Percentiles rank a stretch among this genome's conserved stretches.
phyloP scores from a whole-genome alignment of 352 stramenopile genomes.

The Pythium biforme region DNA sequence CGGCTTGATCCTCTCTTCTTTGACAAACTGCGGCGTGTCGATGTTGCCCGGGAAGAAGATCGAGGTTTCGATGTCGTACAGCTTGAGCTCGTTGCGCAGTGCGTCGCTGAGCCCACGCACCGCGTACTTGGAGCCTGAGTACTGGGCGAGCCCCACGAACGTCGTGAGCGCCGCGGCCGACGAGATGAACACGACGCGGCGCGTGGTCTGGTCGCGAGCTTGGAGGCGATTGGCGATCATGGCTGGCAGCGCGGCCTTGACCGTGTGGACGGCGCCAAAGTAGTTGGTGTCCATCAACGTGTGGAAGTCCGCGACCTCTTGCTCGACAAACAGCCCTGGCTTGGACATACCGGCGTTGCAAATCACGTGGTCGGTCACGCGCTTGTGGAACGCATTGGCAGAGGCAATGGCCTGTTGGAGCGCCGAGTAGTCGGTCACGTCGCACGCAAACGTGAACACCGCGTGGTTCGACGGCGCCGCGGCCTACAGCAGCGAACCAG shows the following conservation, averaged over 20 bases:
- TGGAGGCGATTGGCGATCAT: conserved; percentile 39
- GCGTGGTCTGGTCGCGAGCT: conserved; percentile 17
- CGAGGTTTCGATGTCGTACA: conserved; percentile 76
- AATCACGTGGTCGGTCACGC: conserved; percentile 60
- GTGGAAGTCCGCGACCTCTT: conserved; percentile 44
- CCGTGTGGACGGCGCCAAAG: conserved; percentile 46
- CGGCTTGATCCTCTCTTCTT: neutral
- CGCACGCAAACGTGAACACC: conserved; percentile 42
- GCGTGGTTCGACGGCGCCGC: conserved; percentile 15
- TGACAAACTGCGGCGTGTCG: conserved; percentile 24
- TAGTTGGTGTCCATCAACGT: conserved; percentile 58
- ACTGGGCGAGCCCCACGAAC: conserved; percentile 87
- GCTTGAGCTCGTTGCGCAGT: conserved; percentile 68
- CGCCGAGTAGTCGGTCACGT: conserved; percentile 38
- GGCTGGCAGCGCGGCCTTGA: conserved; percentile 51
- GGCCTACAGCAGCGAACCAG: no score
- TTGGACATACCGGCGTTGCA: conserved; percentile 35
- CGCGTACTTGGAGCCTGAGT: conserved; percentile 88
- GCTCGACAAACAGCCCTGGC: conserved; percentile 52
- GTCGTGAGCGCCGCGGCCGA: conserved; percentile 44
- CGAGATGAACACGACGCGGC: conserved; percentile 53
- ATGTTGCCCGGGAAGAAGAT: conserved; percentile 88
- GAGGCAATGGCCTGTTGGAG: conserved; percentile 37
- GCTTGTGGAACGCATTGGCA: conserved; percentile 53
- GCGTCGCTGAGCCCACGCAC: conserved; percentile 89